phyloP scores from a whole-genome alignment of 2,329 filamentous ascomycete genomes.

The Sporothrix curviconia region DNA sequence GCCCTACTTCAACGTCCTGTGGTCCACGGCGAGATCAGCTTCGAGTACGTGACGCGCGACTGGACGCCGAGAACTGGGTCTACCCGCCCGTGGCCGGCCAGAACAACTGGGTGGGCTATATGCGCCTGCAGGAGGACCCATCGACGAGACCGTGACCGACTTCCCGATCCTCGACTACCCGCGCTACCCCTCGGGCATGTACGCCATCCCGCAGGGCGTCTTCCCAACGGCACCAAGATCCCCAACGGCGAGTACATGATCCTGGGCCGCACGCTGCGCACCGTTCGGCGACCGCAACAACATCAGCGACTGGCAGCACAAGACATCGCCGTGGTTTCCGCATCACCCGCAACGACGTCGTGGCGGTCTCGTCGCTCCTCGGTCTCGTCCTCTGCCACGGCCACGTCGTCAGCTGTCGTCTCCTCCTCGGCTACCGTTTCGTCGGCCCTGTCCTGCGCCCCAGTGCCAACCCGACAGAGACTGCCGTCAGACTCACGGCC shows the following conservation, averaged over 20 bases:
- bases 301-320: conserved; percentile 20
- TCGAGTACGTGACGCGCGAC: conserved; percentile 13
- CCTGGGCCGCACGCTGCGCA: conserved; percentile 19
- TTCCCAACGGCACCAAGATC: conserved; percentile 15
- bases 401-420: not conserved
- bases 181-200: not conserved
- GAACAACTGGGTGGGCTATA: conserved; percentile 10
- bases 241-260: conserved; percentile 19
- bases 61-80: conserved; percentile 11
- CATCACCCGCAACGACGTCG: not conserved
- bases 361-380: not conserved
- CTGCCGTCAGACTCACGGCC: not conserved
- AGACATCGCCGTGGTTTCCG: conserved; percentile 19
- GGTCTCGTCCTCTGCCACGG: not conserved
- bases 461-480: not conserved
- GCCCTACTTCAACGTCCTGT: conserved; percentile 19
- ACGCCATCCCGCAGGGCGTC: conserved; percentile 1
- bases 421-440: not conserved
- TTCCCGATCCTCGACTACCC: conserved; percentile 8
- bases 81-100: conserved; percentile 13
- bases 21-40: conserved; percentile 19
- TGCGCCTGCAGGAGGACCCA: not conserved
- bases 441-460: not conserved
- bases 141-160: not conserved
- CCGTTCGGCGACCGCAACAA: conserved; percentile 18